phyloP scores from a whole-genome alignment of 2,329 filamentous ascomycete species.

The Albophoma yamanashiensis region DNA sequence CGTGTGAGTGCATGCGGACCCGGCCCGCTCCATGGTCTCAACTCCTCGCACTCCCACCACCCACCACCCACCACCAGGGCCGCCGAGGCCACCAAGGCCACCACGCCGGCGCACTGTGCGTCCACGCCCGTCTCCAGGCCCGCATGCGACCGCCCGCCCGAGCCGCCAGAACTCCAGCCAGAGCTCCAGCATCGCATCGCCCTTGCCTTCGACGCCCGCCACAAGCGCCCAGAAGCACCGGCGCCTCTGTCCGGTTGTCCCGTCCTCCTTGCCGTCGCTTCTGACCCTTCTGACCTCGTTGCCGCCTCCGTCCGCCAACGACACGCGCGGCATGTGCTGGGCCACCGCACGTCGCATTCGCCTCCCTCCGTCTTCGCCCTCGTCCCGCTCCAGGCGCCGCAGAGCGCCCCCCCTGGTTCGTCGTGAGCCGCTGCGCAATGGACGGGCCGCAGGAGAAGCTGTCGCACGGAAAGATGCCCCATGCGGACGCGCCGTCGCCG shows the following conservation, averaged over 20 bases:
- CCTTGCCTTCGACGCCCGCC: neutral
- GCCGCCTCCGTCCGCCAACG: neutral
- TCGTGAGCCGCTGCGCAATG: neutral
- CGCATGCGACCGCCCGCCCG: too few relatives aligned
- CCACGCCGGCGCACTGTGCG: neutral
- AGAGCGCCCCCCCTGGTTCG: neutral
- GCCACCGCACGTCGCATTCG: neutral
- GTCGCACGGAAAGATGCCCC: neutral
- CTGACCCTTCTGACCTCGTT: neutral
- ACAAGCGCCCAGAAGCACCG: neutral
- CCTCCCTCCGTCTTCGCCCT: neutral
- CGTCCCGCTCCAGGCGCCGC: neutral
- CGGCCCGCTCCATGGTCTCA: neutral
- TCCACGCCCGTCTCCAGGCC: neutral
- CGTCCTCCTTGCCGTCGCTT: neutral
- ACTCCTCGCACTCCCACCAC: neutral
- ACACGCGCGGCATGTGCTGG: neutral
- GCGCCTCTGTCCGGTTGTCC: neutral
- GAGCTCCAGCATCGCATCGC: neutral
- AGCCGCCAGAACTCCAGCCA: too few relatives aligned
- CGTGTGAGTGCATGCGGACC: too few relatives aligned
- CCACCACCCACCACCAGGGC: too few relatives aligned
- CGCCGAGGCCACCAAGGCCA: too few relatives aligned
- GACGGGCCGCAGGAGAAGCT: neutral
- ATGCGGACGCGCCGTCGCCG: neutral